Percentiles rank a stretch among this genome's conserved stretches.
Conservation (phyloP, 768 basidiomycete species). For the Mycena amicta region DNA sequence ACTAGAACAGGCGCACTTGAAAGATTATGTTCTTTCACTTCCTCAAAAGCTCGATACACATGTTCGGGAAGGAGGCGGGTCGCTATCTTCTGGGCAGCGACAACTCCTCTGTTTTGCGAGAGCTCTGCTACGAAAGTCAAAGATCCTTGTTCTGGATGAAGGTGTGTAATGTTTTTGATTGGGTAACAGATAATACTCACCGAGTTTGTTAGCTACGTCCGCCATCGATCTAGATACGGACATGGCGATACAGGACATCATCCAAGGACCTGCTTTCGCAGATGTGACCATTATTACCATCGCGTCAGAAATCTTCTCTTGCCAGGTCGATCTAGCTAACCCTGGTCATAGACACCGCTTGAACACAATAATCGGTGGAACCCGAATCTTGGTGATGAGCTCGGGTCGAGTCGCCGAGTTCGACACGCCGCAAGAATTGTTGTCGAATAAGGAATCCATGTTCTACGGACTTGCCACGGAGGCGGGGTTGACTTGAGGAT, state of each 20-base stretch:
- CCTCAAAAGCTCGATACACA: slow-evolving; percentile 71
- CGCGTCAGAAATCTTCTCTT: slow-evolving; percentile 53
- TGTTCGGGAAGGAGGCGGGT: slow-evolving; percentile 78
- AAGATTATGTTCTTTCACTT: slow-evolving; percentile 65
- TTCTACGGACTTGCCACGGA: slow-evolving; percentile 70
- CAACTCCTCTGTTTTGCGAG: slow-evolving; percentile 90
- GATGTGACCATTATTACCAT: slow-evolving; percentile 86
- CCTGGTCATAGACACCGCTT: slow-evolving; percentile 60
- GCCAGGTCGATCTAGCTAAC: neutral
- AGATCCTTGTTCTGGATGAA: slow-evolving; percentile 93
- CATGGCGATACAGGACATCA: slow-evolving; percentile 84
- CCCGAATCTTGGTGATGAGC: slow-evolving; percentile 81
- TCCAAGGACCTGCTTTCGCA: slow-evolving; percentile 75
- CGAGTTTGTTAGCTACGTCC: slow-evolving; percentile 62
- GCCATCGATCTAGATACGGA: slow-evolving; percentile 93
- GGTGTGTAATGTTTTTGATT: slow-evolving; percentile 40
- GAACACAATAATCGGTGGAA: slow-evolving; percentile 83
- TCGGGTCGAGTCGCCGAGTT: slow-evolving; percentile 82
- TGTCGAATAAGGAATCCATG: slow-evolving; percentile 56
- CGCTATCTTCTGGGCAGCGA: slow-evolving; percentile 82
- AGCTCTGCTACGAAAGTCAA: slow-evolving; percentile 81
- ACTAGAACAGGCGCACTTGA: slow-evolving; percentile 75
- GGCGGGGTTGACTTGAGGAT: slow-evolving; percentile 48
- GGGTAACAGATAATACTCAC: too few species aligned
- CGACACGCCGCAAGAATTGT: slow-evolving; percentile 66